Conservation (phyloP, 176 grass and related monocot genomes). For the bread wheat (Triticum aestivum) region DNA sequence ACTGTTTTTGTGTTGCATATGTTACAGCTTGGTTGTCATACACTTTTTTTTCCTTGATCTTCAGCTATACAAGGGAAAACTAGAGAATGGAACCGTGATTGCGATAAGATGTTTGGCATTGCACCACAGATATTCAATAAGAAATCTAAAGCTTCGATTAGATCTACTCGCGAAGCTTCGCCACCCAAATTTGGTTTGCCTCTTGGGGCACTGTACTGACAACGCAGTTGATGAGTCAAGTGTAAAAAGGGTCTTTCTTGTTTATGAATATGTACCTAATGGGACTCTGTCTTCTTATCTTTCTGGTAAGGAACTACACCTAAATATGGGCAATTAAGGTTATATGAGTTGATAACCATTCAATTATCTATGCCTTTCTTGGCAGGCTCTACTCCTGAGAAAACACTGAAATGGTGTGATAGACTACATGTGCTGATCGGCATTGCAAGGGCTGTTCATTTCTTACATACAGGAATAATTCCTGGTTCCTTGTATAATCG, state of each 20-base stretch:
- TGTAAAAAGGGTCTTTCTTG: constrained; percentile 87
- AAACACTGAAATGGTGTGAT: constrained; percentile 73
- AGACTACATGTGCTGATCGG: constrained; percentile 71
- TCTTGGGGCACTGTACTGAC: constrained; percentile 92
- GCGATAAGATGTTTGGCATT: constrained; percentile 90
- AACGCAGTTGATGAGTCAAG: constrained; percentile 58
- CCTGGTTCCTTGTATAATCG: constrained; percentile 95
- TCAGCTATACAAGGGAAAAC: constrained; percentile 92
- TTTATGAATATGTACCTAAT: constrained; percentile 81
- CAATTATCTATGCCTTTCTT: constrained; percentile 21
- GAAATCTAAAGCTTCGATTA: constrained; percentile 93
- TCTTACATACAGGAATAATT: constrained; percentile 95
- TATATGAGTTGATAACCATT: neutral
- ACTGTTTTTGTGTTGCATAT: neutral
- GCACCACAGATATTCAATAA: constrained; percentile 80
- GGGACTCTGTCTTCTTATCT: constrained; percentile 64
- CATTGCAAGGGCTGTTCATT: constrained; percentile 93
- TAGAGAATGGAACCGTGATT: constrained; percentile 81
- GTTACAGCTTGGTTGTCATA: neutral
- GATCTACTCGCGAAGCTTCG: constrained; percentile 94
- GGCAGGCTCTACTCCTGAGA: constrained; percentile 66
- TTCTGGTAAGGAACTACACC: constrained; percentile 57
- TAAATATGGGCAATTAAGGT: neutral
- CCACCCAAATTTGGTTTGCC: constrained; percentile 86
- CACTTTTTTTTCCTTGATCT: constrained; percentile 33